phyloP scores from a whole-genome alignment of 108 stramenopile species.

The Schizochytrium sp. region DNA sequence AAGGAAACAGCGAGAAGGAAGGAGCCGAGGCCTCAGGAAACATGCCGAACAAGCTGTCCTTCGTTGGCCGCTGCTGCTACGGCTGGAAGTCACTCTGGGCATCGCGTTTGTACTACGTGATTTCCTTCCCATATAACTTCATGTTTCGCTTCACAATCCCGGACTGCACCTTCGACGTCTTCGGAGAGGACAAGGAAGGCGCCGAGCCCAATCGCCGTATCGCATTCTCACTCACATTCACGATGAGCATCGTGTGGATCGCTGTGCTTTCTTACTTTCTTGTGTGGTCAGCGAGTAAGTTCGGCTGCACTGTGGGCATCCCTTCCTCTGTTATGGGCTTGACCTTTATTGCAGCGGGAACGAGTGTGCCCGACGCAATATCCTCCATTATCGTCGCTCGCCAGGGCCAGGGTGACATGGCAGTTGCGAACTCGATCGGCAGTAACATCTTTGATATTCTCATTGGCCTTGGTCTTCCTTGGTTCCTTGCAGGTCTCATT shows the following conservation, averaged over 20 bases:
- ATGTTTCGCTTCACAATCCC: constrained; percentile 27
- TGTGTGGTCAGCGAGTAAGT: constrained; percentile 42
- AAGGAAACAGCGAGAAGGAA: background rate
- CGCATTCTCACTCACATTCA: background rate
- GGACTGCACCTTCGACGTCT: constrained; percentile 54
- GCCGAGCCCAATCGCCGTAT: background rate
- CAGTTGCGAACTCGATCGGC: constrained; percentile 74
- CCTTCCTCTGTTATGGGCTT: constrained; percentile 83
- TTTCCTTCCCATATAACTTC: constrained; percentile 37
- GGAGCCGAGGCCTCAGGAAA: background rate
- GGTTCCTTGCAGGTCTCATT: constrained; percentile 37
- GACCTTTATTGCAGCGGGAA: constrained; percentile 86
- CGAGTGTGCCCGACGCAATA: constrained; percentile 85
- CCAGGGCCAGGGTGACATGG: constrained; percentile 87
- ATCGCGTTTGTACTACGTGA: constrained; percentile 19
- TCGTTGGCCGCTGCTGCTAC: background rate
- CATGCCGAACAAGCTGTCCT: too few species aligned
- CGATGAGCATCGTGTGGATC: constrained; percentile 49
- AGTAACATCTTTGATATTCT: constrained; percentile 69
- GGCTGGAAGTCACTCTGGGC: constrained; percentile 46
- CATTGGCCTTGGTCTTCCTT: constrained; percentile 65
- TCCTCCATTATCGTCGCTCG: constrained; percentile 85
- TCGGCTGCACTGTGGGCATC: constrained; percentile 74
- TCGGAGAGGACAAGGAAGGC: constrained; percentile 33
- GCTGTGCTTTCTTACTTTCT: constrained; percentile 58